These are phyloP conservation scores for Dendrobium chrysotoxum DNA, from an alignment of 106 monocot genomes.

Conservation along the genomic window DNA sequence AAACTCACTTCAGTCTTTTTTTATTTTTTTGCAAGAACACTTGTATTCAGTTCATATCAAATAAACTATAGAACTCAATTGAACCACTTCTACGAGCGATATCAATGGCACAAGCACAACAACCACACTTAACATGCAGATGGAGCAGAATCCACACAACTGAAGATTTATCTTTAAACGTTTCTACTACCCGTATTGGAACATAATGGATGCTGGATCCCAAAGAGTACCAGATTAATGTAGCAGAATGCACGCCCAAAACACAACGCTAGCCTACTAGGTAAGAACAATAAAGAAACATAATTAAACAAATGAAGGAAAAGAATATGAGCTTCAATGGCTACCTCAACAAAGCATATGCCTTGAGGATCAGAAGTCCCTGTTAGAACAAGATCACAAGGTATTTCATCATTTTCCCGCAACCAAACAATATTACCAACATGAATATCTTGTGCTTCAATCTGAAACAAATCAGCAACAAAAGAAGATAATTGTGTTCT, in stretches of 20 bases:
- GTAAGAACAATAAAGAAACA: conserved; percentile 21
- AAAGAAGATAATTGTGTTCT: background rate
- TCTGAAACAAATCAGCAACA: conserved; percentile 30
- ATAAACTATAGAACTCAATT: background rate
- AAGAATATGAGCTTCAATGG: background rate
- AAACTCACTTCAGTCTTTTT: background rate
- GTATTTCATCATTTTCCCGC: conserved; percentile 95
- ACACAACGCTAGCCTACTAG: background rate
- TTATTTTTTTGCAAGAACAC: no score
- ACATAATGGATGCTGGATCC: background rate
- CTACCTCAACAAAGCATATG: conserved; percentile 91
- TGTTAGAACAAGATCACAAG: conserved; percentile 87
- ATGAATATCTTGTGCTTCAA: conserved; percentile 92
- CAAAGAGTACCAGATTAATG: background rate
- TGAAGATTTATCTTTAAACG: background rate
- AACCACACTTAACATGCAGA: background rate
- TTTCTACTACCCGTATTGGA: background rate
- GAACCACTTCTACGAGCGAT: background rate
- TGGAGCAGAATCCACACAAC: background rate
- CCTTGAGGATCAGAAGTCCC: conserved; percentile 93
- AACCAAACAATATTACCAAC: conserved; percentile 96
- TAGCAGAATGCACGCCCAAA: background rate
- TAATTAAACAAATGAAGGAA: background rate
- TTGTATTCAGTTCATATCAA: no score
- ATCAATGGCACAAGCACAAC: background rate